These are phyloP conservation scores for Neodidymelliopsis sp. DNA, from an alignment of 2,329 filamentous ascomycete species.

Conservation along the genomic window DNA sequence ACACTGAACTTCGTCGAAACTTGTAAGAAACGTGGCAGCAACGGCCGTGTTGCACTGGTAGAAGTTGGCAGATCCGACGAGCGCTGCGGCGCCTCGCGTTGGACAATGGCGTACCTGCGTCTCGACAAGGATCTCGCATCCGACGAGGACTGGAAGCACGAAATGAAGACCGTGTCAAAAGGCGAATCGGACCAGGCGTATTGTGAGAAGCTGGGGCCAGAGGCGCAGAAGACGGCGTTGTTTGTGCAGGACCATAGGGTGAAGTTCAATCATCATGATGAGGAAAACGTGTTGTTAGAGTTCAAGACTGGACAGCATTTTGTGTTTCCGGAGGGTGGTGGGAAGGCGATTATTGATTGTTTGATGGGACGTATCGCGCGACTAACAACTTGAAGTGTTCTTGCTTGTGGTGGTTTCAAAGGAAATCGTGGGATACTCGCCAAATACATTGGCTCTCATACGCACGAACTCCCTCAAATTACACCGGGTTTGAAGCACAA, in stretches of 20 bases:
- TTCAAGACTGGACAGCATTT: slow-evolving; percentile 52
- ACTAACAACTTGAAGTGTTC: slow-evolving; percentile 22
- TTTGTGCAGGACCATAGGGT: slow-evolving; percentile 49
- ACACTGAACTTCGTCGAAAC: slow-evolving; percentile 53
- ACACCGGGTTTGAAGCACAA: slow-evolving; percentile 53
- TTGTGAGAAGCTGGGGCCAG: slow-evolving; percentile 49
- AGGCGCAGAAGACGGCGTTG: slow-evolving; percentile 48
- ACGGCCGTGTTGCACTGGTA: slow-evolving; percentile 49
- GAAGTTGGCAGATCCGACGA: slow-evolving; percentile 52
- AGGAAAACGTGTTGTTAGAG: slow-evolving; percentile 52
- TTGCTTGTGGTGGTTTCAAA: slow-evolving; percentile 53
- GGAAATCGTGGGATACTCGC: slow-evolving; percentile 53
- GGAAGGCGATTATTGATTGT: slow-evolving; percentile 49
- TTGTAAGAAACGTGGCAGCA: slow-evolving; percentile 45
- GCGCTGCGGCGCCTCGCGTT: slow-evolving; percentile 51
- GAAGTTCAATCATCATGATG: slow-evolving; percentile 49
- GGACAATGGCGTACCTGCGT: slow-evolving; percentile 54
- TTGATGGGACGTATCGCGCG: slow-evolving; percentile 47
- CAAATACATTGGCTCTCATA: slow-evolving; percentile 50
- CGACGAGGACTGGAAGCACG: slow-evolving; percentile 46
- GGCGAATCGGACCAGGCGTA: slow-evolving; percentile 52
- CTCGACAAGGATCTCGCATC: slow-evolving; percentile 50
- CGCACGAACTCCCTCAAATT: slow-evolving; percentile 52
- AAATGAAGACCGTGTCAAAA: slow-evolving; percentile 48
- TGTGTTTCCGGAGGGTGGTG: slow-evolving; percentile 52